Evolutionary conservation across 805 yeast genomes (phyloP).

Genomic region (Saccharomyces kudriavzevii): DNA sequence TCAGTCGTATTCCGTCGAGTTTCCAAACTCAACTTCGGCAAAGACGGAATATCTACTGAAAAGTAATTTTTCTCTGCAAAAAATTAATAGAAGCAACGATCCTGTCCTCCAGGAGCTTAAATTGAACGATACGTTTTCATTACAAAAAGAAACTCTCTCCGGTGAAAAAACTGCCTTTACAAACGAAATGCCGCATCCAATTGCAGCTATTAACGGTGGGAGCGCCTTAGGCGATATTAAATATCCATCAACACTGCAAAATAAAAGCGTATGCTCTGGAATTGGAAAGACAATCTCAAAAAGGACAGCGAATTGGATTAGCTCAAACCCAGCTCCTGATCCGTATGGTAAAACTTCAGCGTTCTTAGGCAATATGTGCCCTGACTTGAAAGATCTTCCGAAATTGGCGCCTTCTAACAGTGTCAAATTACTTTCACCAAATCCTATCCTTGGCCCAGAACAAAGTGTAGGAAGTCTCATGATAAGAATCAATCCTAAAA

Average conservation of each 20-base stretch:
- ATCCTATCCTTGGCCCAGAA: background rate
- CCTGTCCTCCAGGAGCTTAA: background rate
- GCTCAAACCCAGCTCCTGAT: background rate
- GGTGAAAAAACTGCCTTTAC: background rate
- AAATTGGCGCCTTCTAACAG: background rate
- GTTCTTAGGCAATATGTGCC: background rate
- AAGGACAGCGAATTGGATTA: background rate
- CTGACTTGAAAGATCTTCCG: background rate
- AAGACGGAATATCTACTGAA: background rate
- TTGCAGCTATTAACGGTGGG: background rate
- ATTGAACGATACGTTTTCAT: background rate
- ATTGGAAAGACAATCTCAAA: background rate
- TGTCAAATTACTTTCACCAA: background rate
- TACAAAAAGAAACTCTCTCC: background rate
- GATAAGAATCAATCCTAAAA: background rate
- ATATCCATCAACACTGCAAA: background rate
- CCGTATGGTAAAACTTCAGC: background rate
- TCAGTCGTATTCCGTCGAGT: background rate
- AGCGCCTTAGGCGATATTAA: background rate
- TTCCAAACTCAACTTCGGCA: background rate
- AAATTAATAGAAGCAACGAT: background rate
- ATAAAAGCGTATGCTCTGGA: background rate
- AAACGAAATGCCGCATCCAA: background rate
- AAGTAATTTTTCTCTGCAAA: background rate
- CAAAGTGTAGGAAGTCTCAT: background rate